Evolutionary conservation across 495 filamentous ascomycete species (phyloP).

Genomic region (Daldinia decipiens): DNA sequence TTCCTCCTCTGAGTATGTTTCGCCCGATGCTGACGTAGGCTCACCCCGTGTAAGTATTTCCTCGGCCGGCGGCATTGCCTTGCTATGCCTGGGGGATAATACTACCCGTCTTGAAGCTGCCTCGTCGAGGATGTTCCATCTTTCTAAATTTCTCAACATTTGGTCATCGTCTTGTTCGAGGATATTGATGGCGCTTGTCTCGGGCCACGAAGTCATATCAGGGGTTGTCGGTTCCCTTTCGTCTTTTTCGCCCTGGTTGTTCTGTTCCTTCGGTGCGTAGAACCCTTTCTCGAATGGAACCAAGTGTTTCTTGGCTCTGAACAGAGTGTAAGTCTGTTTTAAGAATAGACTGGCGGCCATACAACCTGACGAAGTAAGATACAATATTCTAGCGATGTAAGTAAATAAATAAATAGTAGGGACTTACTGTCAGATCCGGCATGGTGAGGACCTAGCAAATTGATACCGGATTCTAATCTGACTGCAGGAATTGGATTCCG

Average conservation of each 20-base stretch:
- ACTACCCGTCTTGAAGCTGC: background rate
- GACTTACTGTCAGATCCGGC: slow-evolving; percentile 75
- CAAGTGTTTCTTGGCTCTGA: slow-evolving; percentile 1
- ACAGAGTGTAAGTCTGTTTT: slow-evolving; percentile 65
- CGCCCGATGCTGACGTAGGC: background rate
- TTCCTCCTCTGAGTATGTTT: slow-evolving; percentile 19
- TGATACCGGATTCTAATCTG: background rate
- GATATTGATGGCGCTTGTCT: slow-evolving; percentile 6
- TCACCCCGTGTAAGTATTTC: background rate
- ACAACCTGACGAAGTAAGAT: slow-evolving; percentile 48
- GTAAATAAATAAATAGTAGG: too few species aligned
- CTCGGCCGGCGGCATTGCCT: background rate
- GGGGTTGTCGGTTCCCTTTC: background rate
- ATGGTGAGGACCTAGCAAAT: slow-evolving; percentile 61
- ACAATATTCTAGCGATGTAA: background rate
- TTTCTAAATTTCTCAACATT: slow-evolving; percentile 7
- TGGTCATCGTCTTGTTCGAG: slow-evolving; percentile 26
- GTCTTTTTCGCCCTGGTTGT: background rate
- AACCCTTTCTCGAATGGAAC: background rate
- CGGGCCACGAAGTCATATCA: background rate
- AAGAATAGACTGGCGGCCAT: slow-evolving; percentile 74
- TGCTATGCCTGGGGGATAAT: background rate
- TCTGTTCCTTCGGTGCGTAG: background rate
- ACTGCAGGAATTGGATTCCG: slow-evolving; percentile 12
- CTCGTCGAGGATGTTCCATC: slow-evolving; percentile 24